Evolutionary conservation across 2,329 filamentous ascomycete species (phyloP), one percentile per base, ranked within the genome.

Genomic region (Colletotrichum sidae): DNA sequence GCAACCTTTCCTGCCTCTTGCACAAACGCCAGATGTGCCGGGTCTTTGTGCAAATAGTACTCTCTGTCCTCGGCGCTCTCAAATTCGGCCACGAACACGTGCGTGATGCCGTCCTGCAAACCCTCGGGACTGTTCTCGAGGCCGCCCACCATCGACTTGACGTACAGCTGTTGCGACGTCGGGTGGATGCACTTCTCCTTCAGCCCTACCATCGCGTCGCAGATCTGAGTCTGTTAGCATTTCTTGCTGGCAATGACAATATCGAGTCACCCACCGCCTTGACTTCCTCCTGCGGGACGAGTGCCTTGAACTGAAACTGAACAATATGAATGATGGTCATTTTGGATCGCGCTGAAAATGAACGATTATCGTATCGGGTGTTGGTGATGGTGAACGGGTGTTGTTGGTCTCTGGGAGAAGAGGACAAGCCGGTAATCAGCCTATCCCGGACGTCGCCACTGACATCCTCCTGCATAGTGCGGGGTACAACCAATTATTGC

Each of bases 271-370:
- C 50, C 77, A 90, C 90, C 70, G 86, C 82, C 69, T 86, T 79
- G 8, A 91, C 78, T 38, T 84, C 79, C 13, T 83, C 81, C 1
- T 80, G 69, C 1, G 79, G 78, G 2, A 81, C 74, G 1, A 79
- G 78, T 0, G 85, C 74, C 72, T 89, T 89, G 80, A 91, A 91
- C 67, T 87, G 82, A 71, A 92, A 90, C 34, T 91, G 79, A 3
- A 92, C 89, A 55, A 92, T 84, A 73, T 92, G 90, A n/a, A 86
- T 80, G 69, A 92, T 82, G 0, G 87, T 73, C 89, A 91, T 91
- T 2, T 52, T 53, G 11, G 8, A 4, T 25, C 25, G 4, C 25
- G 25, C 25, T 25, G 25, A 25, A 25, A 25, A 25, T 17, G 25
- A 25, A 25, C 25, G 4, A 4, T 25, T 25, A 25, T 25, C 25